These are phyloP conservation scores for Pythium grandisporangium DNA, from an alignment of 352 stramenopile species.

Conservation along the genomic window DNA sequence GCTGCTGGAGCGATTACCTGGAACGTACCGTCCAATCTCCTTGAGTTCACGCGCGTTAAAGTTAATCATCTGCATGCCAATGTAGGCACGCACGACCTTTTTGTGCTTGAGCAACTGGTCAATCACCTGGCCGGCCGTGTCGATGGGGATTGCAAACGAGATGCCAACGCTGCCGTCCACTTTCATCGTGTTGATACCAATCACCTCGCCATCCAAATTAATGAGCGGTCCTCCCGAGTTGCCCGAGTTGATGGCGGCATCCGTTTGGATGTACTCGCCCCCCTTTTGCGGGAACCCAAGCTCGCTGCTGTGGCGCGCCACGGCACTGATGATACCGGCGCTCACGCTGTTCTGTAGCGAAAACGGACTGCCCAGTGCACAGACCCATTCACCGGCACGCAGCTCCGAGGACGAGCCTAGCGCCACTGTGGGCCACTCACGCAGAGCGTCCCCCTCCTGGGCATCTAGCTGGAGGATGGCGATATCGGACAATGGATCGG, in stretches of 20 bases:
- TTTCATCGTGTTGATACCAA: slow-evolving; percentile 94
- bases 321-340: slow-evolving; percentile 87
- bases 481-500: slow-evolving; percentile 86
- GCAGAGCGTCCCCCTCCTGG: slow-evolving; percentile 27
- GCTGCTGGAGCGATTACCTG: not conserved
- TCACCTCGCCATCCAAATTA: slow-evolving; percentile 89
- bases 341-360: slow-evolving; percentile 89
- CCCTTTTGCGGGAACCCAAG: slow-evolving; percentile 73
- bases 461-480: slow-evolving; percentile 84
- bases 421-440: slow-evolving; percentile 59
- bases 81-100: slow-evolving; percentile 85
- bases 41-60: slow-evolving; percentile 61
- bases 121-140: slow-evolving; percentile 86
- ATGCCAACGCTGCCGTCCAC: slow-evolving; percentile 86
- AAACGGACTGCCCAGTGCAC: slow-evolving; percentile 87
- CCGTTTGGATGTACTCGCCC: slow-evolving; percentile 91
- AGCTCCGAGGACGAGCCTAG: slow-evolving; percentile 68
- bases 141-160: slow-evolving; percentile 91
- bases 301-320: slow-evolving; percentile 84
- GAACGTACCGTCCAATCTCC: slow-evolving; percentile 40
- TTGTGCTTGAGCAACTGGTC: slow-evolving; percentile 82
- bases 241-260: slow-evolving; percentile 90
- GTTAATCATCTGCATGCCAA: slow-evolving; percentile 90
- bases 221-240: slow-evolving; percentile 92
- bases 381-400: slow-evolving; percentile 88